These are phyloP conservation scores for Backusella tarrabulga DNA, from an alignment of 192 early-diverging fungal species.

Conservation along the genomic window DNA sequence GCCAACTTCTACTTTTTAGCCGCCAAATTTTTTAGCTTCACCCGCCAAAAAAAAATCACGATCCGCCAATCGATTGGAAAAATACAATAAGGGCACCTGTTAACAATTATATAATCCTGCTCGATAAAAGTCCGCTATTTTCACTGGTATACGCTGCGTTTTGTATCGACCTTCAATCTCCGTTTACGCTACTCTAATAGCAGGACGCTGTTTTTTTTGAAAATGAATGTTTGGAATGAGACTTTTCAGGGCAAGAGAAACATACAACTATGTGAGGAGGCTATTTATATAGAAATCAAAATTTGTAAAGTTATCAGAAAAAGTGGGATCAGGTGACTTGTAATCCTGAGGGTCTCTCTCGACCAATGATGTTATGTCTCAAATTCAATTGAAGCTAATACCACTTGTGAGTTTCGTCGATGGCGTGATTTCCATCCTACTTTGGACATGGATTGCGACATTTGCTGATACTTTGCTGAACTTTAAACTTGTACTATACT, in stretches of 20 bases:
- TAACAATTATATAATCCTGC: background rate
- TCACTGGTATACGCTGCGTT: background rate
- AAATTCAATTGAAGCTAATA: background rate
- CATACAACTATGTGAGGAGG: background rate
- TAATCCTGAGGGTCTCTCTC: background rate
- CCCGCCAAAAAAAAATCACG: no score
- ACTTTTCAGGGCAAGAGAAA: background rate
- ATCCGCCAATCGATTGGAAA: no score
- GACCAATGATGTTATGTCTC: background rate
- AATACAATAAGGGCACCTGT: no score
- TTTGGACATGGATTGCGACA: conserved; percentile 6
- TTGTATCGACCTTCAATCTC: background rate
- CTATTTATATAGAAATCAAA: background rate
- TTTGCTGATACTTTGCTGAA: background rate
- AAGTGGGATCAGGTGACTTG: background rate
- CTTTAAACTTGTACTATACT: conserved; percentile 1
- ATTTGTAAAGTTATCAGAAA: background rate
- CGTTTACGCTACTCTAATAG: background rate
- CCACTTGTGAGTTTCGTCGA: background rate
- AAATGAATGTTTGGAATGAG: background rate
- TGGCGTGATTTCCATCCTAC: background rate
- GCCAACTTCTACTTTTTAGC: no score
- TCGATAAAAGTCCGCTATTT: no score
- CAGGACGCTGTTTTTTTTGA: background rate
- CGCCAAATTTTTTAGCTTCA: no score